Base-by-base conservation (phyloP, 495 filamentous ascomycete species). In the Xylaria cubensis region DNA sequence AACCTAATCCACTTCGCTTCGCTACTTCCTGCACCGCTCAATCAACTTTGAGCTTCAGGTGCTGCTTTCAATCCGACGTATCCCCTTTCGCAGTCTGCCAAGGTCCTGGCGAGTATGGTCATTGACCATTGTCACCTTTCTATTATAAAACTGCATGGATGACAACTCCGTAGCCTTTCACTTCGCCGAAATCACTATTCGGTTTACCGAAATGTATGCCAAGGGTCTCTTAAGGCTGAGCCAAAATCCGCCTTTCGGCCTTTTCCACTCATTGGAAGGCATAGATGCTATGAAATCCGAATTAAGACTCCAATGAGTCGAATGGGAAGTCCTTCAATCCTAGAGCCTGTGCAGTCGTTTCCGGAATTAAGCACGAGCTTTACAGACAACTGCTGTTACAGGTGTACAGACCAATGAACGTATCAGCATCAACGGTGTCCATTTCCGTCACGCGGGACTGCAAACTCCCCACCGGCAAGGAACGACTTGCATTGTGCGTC, bases 361-460 rank as follows among this genome's bases (percentile, higher is more conserved):
- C 9, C 8, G 24, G 50, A 53, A 53, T 26, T 26, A 53, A 12
- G 17, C 4, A 32, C 53, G 26, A 56, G 26, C 53, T 26, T 29
- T 55, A 55, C 24, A 12, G 51, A 9, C 41, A 17, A 29, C 21
- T 17, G n/a, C 12, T 48, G 26, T 51, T 48, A 48, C 15, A 48
- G 44, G 39, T 46, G 42, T 29, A 9, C 41, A 46, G 21, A 12
- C 39, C 21, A 44, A 26, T 46, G 26, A 24, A 64, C 62, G 0
- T 21, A 46, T 44, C 9, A 34, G 34, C 13, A 44, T 44, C 41
- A 13, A 21, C 44, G 29, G 46, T 53, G 64, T 53, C 64, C 24
- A 39, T 51, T 66, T 66, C 29, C 21, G 64, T 66, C 44, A 39
- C 62, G 24, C 29, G 46, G 64, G 46, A 51, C 19, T 39, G 26